phyloP scores from a whole-genome alignment of 306 rosid species.

The Cicer judaicum region DNA sequence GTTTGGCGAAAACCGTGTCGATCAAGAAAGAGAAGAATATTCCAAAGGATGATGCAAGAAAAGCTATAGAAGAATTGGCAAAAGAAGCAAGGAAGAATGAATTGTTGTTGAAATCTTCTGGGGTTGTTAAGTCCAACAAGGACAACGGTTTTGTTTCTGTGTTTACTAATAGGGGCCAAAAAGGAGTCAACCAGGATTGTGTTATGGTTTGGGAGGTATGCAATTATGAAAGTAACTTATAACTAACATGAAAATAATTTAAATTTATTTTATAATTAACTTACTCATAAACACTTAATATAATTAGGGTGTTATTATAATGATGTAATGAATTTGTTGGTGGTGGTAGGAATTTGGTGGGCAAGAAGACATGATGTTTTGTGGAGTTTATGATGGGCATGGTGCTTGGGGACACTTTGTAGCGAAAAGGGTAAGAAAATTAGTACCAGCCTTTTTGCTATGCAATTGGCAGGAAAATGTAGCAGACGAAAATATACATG shows the following conservation, averaged over 20 bases:
- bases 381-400: conserved; percentile 93
- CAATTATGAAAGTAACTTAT: neutral
- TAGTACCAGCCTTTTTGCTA: conserved; percentile 63
- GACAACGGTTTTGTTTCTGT: conserved; percentile 57
- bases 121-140: conserved; percentile 59
- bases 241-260: no score
- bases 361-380: conserved; percentile 76
- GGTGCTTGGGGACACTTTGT: conserved; percentile 89
- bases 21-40: conserved; percentile 3
- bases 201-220: conserved; percentile 77
- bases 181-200: conserved; percentile 87
- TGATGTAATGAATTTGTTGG: conserved; percentile 30
- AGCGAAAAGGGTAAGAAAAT: conserved; percentile 70
- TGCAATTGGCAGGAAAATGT: conserved; percentile 71
- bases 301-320: neutral
- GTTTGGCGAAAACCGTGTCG: conserved; percentile 1
- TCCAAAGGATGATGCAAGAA: conserved; percentile 9
- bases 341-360: conserved; percentile 75
- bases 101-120: conserved; percentile 61
- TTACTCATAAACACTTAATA: no score
- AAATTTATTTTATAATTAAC: no score
- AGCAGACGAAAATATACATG: conserved; percentile 53
- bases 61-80: conserved; percentile 39
- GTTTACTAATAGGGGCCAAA: conserved; percentile 75
- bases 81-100: conserved; percentile 85